Evolutionary conservation across 345 rosid species (phyloP), one percentile per base, ranked within the genome.

Genomic region (Eucalyptus sp.): DNA sequence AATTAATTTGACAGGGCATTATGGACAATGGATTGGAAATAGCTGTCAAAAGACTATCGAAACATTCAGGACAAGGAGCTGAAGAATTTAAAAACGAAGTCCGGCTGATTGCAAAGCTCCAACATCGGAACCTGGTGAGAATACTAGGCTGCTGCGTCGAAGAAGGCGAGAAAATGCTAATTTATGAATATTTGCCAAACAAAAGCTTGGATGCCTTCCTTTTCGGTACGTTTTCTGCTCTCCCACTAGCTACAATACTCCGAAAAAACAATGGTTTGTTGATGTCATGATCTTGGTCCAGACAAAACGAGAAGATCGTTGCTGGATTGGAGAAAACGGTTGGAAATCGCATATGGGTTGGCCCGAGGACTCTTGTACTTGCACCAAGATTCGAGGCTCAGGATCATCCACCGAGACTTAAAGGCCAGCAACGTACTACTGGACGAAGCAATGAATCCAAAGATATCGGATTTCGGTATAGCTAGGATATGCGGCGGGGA

Each of bases 341-440:
- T 93, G 13, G 93, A 91, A 24, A 96, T 96, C 15, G 93, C 94
- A 46, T 81, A 90, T 0, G 97, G 98, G 33, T 88, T 96, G 66
- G 97, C 96, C 60, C 94, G 96, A 12, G 97, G 98, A 84, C 90
- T 96, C 50, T 87, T 95, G 33, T 97, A 97, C 79, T 93, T 97
- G 18, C 97, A 96, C 90, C 94, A 94, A 83, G 98, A 96, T 86
- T 96, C 97, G 4, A 96, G 98, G 86, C 88, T 94, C 10, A 94
- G 94, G 90, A 96, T 96, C 89, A 95, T 96, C 48, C 99, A 96
- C 41, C 93, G 98, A 89, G 98, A 96, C 88, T 89, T 96, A 33
- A 96, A 96, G 88, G 91, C 96, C 5, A 95, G 96, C 88, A 95
- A 95, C 86, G 88, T 96, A 64, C 92, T 95, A 56, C 90, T 96